Evolutionary conservation across 805 yeast genomes (phyloP).

Genomic region (Blastobotrys americana): DNA sequence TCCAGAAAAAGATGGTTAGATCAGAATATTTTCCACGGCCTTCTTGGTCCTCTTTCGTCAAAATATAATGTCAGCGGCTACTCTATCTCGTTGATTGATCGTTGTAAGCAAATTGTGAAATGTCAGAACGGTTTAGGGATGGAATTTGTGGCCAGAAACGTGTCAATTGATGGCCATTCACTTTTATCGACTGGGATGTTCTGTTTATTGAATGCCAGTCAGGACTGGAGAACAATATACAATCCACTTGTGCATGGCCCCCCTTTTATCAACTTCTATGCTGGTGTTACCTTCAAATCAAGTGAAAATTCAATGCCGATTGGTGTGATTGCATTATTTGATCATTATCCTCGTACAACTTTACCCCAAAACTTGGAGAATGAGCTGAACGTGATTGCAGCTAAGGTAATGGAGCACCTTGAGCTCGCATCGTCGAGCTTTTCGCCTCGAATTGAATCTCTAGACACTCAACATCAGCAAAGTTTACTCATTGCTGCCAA

Average conservation of each 20-base stretch:
- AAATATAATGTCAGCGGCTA: slow-evolving; percentile 45
- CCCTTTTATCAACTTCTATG: slow-evolving; percentile 55
- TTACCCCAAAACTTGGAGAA: slow-evolving; percentile 13
- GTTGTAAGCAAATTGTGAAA: slow-evolving; percentile 43
- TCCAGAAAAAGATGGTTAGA: slow-evolving; percentile 24
- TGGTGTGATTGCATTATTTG: slow-evolving; percentile 57
- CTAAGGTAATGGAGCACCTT: slow-evolving; percentile 13
- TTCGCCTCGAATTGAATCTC: slow-evolving; percentile 9
- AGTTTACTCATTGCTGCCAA: background rate
- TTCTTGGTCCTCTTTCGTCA: slow-evolving; percentile 32
- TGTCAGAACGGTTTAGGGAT: slow-evolving; percentile 42
- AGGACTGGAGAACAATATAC: slow-evolving; percentile 60
- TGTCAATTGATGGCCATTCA: slow-evolving; percentile 64
- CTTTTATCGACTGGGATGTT: slow-evolving; percentile 52
- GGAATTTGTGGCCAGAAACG: slow-evolving; percentile 44
- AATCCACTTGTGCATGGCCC: slow-evolving; percentile 59
- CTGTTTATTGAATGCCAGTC: slow-evolving; percentile 49
- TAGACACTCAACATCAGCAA: no score
- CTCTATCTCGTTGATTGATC: slow-evolving; percentile 51
- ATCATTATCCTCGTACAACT: slow-evolving; percentile 26
- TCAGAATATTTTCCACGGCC: slow-evolving; percentile 35
- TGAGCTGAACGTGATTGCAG: slow-evolving; percentile 13
- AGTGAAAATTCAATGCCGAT: slow-evolving; percentile 36
- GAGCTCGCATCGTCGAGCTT: slow-evolving; percentile 3
- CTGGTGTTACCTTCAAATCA: slow-evolving; percentile 51